Evolutionary conservation across 2,329 filamentous ascomycete genomes (phyloP).

Genomic region (Xylariaceae sp.): DNA sequence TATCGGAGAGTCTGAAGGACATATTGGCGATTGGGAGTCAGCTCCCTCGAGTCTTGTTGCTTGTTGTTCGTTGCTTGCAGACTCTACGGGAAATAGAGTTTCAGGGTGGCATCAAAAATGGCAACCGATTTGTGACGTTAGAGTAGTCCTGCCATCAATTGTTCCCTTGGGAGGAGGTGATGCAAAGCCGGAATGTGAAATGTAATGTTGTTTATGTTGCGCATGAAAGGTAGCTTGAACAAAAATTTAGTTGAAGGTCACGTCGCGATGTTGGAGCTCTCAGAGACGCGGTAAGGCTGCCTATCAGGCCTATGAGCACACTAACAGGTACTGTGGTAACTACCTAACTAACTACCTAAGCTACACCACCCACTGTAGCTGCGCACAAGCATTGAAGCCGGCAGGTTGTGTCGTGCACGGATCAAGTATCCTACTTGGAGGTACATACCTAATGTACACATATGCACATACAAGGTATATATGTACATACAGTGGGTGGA

Average conservation of each 20-base stretch:
- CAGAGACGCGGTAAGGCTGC: slow-evolving; percentile 17
- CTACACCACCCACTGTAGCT: background rate
- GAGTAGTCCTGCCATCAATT: background rate
- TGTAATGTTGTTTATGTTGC: background rate
- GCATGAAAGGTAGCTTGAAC: slow-evolving; percentile 1
- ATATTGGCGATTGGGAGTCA: slow-evolving; percentile 24
- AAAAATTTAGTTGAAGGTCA: too few relatives aligned
- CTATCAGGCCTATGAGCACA: background rate
- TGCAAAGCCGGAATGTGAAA: background rate
- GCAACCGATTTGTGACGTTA: background rate
- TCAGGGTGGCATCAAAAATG: slow-evolving; percentile 7
- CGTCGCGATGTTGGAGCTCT: slow-evolving; percentile 19
- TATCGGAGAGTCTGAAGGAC: slow-evolving; percentile 45
- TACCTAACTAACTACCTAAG: background rate
- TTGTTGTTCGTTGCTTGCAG: too few relatives aligned
- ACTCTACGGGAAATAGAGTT: background rate
- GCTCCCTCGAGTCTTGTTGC: slow-evolving; percentile 16
- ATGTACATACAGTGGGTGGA: too few relatives aligned
- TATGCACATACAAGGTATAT: too few relatives aligned
- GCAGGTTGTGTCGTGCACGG: too few relatives aligned
- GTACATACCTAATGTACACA: too few relatives aligned
- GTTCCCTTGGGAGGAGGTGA: background rate
- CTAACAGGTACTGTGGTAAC: too few relatives aligned
- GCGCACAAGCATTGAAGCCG: background rate
- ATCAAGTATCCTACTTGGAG: too few relatives aligned